These are phyloP conservation scores for Saccharomyces hybrid DNA, from an alignment of 1,139 yeast species.

Conservation along the genomic window DNA sequence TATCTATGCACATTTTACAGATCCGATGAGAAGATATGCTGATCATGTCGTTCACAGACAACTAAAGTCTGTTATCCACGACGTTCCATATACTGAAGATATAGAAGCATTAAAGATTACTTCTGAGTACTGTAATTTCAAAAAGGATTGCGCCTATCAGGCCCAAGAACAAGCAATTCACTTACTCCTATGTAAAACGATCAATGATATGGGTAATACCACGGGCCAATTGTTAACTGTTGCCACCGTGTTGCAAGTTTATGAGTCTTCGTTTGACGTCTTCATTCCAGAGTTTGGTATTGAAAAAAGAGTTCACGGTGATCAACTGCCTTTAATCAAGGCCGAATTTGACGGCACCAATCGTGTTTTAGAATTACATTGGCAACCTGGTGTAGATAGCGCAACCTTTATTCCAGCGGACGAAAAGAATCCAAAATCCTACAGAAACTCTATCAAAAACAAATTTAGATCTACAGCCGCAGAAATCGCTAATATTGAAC, in stretches of 20 bases:
- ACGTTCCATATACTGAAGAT: slow-evolving; percentile 42
- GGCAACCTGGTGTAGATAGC: slow-evolving; percentile 89
- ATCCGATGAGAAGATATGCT: slow-evolving; percentile 87
- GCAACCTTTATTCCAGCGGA: slow-evolving; percentile 89
- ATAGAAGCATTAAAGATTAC: slow-evolving; percentile 49
- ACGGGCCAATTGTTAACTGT: slow-evolving; percentile 78
- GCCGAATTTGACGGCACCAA: slow-evolving; percentile 80
- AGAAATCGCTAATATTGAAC: slow-evolving; percentile 49
- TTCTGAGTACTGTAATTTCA: slow-evolving; percentile 59
- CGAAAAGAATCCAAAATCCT: slow-evolving; percentile 68
- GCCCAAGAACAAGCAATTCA: slow-evolving; percentile 97
- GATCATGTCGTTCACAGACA: slow-evolving; percentile 92
- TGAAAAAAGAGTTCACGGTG: too few relatives aligned
- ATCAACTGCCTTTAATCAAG: slow-evolving; percentile 78
- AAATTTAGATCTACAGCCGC: slow-evolving; percentile 67
- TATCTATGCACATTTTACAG: slow-evolving; percentile 85
- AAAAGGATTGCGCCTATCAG: slow-evolving; percentile 85
- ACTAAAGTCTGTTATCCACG: slow-evolving; percentile 56
- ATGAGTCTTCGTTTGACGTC: slow-evolving; percentile 93
- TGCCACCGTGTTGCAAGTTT: slow-evolving; percentile 87
- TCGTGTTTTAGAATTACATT: slow-evolving; percentile 69
- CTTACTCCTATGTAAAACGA: slow-evolving; percentile 72
- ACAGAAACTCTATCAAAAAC: slow-evolving; percentile 70
- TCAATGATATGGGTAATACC: slow-evolving; percentile 66
- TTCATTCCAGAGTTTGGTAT: slow-evolving; percentile 48